Evolutionary conservation across 169 alveolate species (phyloP).

Genomic region (Plasmodium gaboni): DNA sequence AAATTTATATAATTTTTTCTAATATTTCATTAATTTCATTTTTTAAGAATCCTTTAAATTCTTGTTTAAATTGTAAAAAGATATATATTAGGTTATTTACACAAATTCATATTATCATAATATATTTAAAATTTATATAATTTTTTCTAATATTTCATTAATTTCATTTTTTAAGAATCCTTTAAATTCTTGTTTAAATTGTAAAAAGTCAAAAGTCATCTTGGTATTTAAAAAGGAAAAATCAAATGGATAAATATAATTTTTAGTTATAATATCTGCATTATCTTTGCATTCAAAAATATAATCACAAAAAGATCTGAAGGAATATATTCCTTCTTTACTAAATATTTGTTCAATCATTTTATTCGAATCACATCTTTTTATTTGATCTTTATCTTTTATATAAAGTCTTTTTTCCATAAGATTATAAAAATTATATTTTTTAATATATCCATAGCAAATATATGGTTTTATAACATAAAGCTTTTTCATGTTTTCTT

Average conservation of each 20-base stretch:
- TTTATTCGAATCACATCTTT: constrained; percentile 38
- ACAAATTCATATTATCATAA: background rate
- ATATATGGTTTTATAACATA: constrained; percentile 41
- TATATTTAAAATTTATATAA: constrained; percentile 16
- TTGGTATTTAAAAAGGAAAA: constrained; percentile 40
- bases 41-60: constrained; percentile 33
- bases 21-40: constrained; percentile 53
- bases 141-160: constrained; percentile 62
- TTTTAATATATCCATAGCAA: constrained; percentile 67
- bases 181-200: constrained; percentile 22
- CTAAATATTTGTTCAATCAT: constrained; percentile 33
- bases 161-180: constrained; percentile 51
- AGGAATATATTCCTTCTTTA: constrained; percentile 28
- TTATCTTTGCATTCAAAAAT: constrained; percentile 59
- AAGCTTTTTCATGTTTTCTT: constrained; percentile 29
- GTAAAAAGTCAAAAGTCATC: constrained; percentile 37
- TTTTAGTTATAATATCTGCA: constrained; percentile 28
- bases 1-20: constrained; percentile 48
- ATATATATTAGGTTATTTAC: too few relatives aligned
- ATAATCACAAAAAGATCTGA: constrained; percentile 46
- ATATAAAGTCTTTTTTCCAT: constrained; percentile 50
- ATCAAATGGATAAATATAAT: constrained; percentile 53
- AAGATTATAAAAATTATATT: constrained; percentile 42
- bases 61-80: constrained; percentile 30
- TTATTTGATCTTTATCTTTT: constrained; percentile 50